These are phyloP conservation scores for Paraglomus brasilianum DNA, from an alignment of 192 early-diverging fungal species.

Conservation along the genomic window DNA sequence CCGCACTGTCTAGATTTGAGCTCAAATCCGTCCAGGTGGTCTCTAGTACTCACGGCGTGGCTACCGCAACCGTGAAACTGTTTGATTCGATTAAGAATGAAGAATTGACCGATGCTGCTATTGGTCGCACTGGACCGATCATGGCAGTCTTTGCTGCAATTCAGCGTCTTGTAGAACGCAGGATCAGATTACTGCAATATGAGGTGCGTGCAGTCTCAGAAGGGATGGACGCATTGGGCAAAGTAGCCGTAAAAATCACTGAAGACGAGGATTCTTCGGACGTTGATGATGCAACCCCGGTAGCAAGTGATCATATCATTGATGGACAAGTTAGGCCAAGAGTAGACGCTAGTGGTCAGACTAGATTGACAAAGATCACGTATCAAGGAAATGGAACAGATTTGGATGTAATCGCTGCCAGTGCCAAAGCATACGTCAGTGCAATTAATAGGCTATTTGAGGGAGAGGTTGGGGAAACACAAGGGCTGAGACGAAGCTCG, in stretches of 20 bases:
- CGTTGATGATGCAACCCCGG: slow-evolving; percentile 54
- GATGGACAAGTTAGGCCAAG: slow-evolving; percentile 32
- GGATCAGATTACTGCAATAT: slow-evolving; percentile 78
- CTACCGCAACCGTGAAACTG: slow-evolving; percentile 81
- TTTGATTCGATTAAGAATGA: slow-evolving; percentile 51
- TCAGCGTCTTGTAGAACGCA: slow-evolving; percentile 76
- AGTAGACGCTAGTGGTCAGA: slow-evolving; percentile 1
- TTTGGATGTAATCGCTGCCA: slow-evolving; percentile 83
- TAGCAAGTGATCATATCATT: slow-evolving; percentile 30
- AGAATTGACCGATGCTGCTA: slow-evolving; percentile 70
- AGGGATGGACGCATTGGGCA: slow-evolving; percentile 85
- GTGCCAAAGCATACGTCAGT: slow-evolving; percentile 84
- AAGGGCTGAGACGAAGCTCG: slow-evolving; percentile 29
- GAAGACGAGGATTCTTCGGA: slow-evolving; percentile 32
- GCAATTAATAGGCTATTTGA: slow-evolving; percentile 75
- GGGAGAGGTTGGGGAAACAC: slow-evolving; percentile 23
- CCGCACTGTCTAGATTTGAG: slow-evolving; percentile 54
- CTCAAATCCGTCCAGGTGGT: slow-evolving; percentile 79
- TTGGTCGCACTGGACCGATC: slow-evolving; percentile 80
- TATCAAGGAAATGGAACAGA: slow-evolving; percentile 79
- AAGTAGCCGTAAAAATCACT: slow-evolving; percentile 75
- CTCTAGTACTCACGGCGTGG: slow-evolving; percentile 66
- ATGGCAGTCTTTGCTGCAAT: slow-evolving; percentile 88
- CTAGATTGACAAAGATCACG: slow-evolving; percentile 42
- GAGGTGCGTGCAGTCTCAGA: slow-evolving; percentile 85